phyloP scores from a whole-genome alignment of 352 stramenopile genomes.

The Pythium vanterpoolii region DNA sequence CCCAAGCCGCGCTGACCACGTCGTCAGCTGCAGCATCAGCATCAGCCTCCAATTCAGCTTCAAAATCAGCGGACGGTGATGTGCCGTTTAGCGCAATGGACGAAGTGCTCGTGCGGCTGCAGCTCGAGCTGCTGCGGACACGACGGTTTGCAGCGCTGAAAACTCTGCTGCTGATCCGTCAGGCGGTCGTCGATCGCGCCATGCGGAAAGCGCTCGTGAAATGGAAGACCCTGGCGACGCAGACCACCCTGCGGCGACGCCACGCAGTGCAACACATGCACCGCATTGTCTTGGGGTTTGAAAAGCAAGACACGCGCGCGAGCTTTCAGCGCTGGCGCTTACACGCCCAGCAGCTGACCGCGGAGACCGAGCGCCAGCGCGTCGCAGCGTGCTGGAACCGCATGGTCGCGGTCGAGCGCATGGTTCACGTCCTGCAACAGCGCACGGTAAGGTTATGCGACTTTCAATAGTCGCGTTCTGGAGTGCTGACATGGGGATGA shows the following conservation, averaged over 20 bases:
- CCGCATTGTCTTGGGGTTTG: conserved; percentile 33
- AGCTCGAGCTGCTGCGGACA: conserved; percentile 56
- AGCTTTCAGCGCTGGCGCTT: conserved; percentile 41
- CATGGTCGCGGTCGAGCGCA: conserved; percentile 59
- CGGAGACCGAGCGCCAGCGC: conserved; percentile 39
- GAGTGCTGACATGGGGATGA: background rate
- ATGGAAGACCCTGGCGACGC: conserved; percentile 41
- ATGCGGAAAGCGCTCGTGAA: conserved; percentile 31
- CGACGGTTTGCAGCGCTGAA: conserved; percentile 66
- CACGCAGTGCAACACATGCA: conserved; percentile 44
- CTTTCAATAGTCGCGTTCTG: background rate
- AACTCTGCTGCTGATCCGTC: conserved; percentile 55
- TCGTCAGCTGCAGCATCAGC: background rate
- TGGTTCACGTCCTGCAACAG: conserved; percentile 41
- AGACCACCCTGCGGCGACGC: conserved; percentile 22
- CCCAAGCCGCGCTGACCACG: conserved; percentile 26
- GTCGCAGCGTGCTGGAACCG: conserved; percentile 60
- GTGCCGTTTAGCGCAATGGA: conserved; percentile 43
- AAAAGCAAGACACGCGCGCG: conserved; percentile 27
- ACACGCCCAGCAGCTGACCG: conserved; percentile 32
- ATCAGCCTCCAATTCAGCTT: no score
- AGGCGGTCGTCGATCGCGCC: conserved; percentile 31
- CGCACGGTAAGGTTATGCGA: conserved; percentile 24
- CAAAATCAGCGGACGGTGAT: no score
- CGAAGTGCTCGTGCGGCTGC: conserved; percentile 61